Evolutionary conservation across 2,329 filamentous ascomycete genomes (phyloP).

Genomic region (Penicillium digitatum): DNA sequence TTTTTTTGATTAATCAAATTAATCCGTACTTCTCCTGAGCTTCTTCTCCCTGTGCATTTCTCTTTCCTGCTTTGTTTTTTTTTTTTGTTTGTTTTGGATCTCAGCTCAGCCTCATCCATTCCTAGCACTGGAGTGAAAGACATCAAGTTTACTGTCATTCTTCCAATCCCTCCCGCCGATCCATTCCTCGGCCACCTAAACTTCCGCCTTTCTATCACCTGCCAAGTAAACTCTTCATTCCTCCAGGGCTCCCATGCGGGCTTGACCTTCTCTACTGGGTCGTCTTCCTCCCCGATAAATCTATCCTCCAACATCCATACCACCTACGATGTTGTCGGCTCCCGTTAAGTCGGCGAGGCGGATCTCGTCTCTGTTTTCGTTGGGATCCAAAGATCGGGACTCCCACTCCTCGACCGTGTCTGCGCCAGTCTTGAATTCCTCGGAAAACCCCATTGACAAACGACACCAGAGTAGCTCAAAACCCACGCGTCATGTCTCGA

Average conservation of each 20-base stretch:
- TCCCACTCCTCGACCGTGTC: conserved; percentile 28
- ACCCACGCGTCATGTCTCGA: conserved; percentile 34
- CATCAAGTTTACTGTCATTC: conserved; percentile 22
- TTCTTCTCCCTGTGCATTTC: not conserved
- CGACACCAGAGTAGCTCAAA: conserved; percentile 31
- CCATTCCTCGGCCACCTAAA: conserved; percentile 29
- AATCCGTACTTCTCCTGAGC: not conserved
- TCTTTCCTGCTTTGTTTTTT: not conserved
- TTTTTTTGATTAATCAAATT: not conserved
- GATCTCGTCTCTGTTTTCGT: conserved; percentile 46
- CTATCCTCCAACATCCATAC: conserved; percentile 3
- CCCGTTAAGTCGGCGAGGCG: conserved; percentile 44
- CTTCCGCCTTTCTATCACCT: conserved; percentile 9
- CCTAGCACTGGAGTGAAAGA: not conserved
- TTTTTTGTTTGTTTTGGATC: not conserved
- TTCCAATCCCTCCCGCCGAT: conserved; percentile 37
- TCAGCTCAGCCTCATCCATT: conserved; percentile 7
- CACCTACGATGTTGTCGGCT: conserved; percentile 38
- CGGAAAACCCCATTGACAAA: conserved; percentile 17
- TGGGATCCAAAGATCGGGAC: conserved; percentile 37
- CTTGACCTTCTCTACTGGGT: conserved; percentile 10
- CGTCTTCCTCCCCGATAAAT: not conserved
- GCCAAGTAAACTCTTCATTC: conserved; percentile 12
- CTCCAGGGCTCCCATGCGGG: conserved; percentile 12
- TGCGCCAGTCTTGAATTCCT: conserved; percentile 15